Evolutionary conservation across 441 rosid genomes (phyloP).

Genomic region (Erodium trifolium): DNA sequence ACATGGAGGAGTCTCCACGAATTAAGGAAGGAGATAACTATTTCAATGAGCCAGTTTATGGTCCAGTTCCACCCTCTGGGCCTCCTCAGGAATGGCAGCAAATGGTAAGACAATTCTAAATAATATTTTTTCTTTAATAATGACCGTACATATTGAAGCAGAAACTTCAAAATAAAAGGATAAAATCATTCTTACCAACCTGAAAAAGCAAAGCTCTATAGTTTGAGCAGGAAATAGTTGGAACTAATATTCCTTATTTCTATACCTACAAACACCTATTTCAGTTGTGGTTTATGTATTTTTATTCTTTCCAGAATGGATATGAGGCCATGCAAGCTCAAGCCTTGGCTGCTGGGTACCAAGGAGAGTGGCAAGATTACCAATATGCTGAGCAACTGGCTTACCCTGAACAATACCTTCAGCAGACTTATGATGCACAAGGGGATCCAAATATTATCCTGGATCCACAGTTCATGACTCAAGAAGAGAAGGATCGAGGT

Average conservation of each 20-base stretch:
- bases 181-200: neutral
- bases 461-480: slow-evolving; percentile 88
- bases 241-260: neutral
- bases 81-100: slow-evolving; percentile 80
- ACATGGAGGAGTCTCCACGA: slow-evolving; percentile 96
- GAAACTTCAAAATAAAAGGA: neutral
- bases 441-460: slow-evolving; percentile 32
- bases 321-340: slow-evolving; percentile 67
- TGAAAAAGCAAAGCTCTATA: neutral
- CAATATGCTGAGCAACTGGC: slow-evolving; percentile 76
- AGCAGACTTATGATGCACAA: slow-evolving; percentile 57
- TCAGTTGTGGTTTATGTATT: slow-evolving; percentile 7
- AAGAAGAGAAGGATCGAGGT: slow-evolving; percentile 96
- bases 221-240: slow-evolving; percentile 4
- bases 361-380: slow-evolving; percentile 85
- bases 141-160: neutral
- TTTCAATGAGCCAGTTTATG: slow-evolving; percentile 64
- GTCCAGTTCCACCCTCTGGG: slow-evolving; percentile 64
- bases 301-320: slow-evolving; percentile 45
- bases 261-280: neutral
- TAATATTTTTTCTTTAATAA: neutral
- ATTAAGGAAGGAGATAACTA: slow-evolving; percentile 65
- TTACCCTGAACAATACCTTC: slow-evolving; percentile 72
- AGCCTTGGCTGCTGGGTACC: slow-evolving; percentile 61
- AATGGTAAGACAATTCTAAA: slow-evolving; percentile 34